Evolutionary conservation across 129 eudicot genomes (phyloP).

Genomic region (Glebionis coronaria): DNA sequence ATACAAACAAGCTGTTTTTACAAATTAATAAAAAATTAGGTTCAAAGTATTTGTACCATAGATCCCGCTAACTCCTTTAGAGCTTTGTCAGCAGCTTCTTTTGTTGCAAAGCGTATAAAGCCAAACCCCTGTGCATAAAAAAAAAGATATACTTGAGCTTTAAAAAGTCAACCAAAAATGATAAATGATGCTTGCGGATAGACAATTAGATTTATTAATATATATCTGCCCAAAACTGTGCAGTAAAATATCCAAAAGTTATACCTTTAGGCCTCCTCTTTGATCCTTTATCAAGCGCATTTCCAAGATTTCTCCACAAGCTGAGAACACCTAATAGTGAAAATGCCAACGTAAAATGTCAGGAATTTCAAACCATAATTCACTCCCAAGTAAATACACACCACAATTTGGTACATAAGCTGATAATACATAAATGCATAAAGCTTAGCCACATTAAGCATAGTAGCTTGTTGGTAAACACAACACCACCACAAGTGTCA

Average conservation of each 20-base stretch:
- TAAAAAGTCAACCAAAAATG: background rate
- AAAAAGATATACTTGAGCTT: constrained; percentile 19
- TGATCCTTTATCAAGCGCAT: constrained; percentile 72
- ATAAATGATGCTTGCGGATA: constrained; percentile 14
- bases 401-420: too few relatives aligned
- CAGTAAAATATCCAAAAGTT: background rate
- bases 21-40: constrained; percentile 1
- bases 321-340: constrained; percentile 55
- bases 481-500: too few relatives aligned
- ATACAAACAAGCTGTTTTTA: constrained; percentile 16
- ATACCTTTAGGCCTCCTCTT: constrained; percentile 67
- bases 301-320: constrained; percentile 76
- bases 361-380: too few relatives aligned
- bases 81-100: constrained; percentile 82
- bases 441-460: too few relatives aligned
- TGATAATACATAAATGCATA: too few relatives aligned
- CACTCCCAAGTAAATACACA: too few relatives aligned
- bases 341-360: background rate
- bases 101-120: constrained; percentile 75
- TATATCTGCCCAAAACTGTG: constrained; percentile 5
- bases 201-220: background rate
- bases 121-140: constrained; percentile 65
- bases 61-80: constrained; percentile 62
- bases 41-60: constrained; percentile 42
- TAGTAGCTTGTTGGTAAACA: too few relatives aligned